Evolutionary conservation across 2,329 filamentous ascomycete species (phyloP), one percentile per base, ranked within the genome.

Genomic region (Penicillium frequentans): DNA sequence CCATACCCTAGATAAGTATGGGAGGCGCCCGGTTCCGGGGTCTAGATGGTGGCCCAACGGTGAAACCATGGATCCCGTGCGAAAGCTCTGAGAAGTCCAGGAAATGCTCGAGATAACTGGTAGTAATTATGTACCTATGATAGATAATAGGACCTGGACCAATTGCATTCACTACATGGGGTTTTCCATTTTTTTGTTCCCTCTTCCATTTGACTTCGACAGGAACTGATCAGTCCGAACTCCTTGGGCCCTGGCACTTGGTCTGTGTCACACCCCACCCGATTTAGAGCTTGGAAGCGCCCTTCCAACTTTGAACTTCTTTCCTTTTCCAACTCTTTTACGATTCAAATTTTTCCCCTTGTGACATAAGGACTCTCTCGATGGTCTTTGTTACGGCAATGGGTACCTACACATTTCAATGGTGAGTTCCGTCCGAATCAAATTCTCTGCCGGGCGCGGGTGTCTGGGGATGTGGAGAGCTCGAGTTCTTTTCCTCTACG

Each of bases 321-420:
- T 57, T 52, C 37, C 37, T 35, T 13, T 33, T 57, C 51, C 47
- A 49, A n/a, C 19, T 46, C 35, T 51, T 47, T 42, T n/a, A 11
- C 33, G 8, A 29, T 21, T 37, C 11, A 7, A 31, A 23, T 49
- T 21, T 49, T 33, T 31, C 11, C 27, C 27, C n/a, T 42, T 21
- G 24, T 44, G 14, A 16, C 24, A 33, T 14, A 21, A 26, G 9
- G 39, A 43, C 37, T 43, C 37, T 35, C 24, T 35, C 7, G 44
- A 43, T 37, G 45, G 29, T 29, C 29, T 50, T 37, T 14, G 29
- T 16, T 19, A 29, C 31, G 53, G 51, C 55, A 27, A 75, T 74
- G 73, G 68, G 70, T 37, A 72, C 62, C 52, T 75, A 67, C 64
- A 70, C 67, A n/a, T 75, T 75, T 54, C 66, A 66, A 65, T 75